Conservation (phyloP, 2,329 filamentous ascomycete species). For the Phialophora macrospora region DNA sequence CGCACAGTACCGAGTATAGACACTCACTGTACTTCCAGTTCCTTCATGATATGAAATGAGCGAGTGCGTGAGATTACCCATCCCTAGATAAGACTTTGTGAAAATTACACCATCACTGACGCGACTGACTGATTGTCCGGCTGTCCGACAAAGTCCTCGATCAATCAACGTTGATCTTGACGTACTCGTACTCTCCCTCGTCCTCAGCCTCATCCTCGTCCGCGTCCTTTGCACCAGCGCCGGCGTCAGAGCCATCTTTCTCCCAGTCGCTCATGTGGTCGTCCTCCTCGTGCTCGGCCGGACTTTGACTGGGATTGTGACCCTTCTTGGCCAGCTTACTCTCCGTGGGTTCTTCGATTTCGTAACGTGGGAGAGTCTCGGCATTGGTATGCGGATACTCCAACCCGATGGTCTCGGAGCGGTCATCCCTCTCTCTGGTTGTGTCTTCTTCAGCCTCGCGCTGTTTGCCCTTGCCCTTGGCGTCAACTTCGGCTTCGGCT, state of each 20-base stretch:
- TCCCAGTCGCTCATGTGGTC: constrained; percentile 37
- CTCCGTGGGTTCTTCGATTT: constrained; percentile 28
- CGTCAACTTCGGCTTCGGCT: neutral
- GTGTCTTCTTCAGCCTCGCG: constrained; percentile 32
- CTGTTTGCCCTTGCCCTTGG: constrained; percentile 35
- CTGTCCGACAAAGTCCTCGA: neutral
- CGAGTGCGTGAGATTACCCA: too few relatives aligned
- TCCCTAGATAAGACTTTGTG: too few relatives aligned
- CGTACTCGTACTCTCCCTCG: constrained; percentile 53
- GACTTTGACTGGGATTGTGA: constrained; percentile 8
- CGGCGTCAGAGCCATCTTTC: constrained; percentile 31
- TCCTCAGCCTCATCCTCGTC: constrained; percentile 13
- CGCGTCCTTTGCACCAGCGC: too few relatives aligned
- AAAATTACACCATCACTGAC: too few relatives aligned
- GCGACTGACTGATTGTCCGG: neutral
- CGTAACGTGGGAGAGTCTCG: constrained; percentile 37
- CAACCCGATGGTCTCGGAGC: constrained; percentile 41
- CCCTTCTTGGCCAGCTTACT: neutral
- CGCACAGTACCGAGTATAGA: too few relatives aligned
- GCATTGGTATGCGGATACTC: constrained; percentile 32
- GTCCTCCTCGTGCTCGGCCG: constrained; percentile 7
- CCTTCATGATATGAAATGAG: too few relatives aligned
- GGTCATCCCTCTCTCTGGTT: constrained; percentile 34
- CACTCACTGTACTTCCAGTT: too few relatives aligned
- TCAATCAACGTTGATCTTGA: constrained; percentile 63